phyloP scores from a whole-genome alignment of 106 monocot genomes.

The Hemerocallis citrina region DNA sequence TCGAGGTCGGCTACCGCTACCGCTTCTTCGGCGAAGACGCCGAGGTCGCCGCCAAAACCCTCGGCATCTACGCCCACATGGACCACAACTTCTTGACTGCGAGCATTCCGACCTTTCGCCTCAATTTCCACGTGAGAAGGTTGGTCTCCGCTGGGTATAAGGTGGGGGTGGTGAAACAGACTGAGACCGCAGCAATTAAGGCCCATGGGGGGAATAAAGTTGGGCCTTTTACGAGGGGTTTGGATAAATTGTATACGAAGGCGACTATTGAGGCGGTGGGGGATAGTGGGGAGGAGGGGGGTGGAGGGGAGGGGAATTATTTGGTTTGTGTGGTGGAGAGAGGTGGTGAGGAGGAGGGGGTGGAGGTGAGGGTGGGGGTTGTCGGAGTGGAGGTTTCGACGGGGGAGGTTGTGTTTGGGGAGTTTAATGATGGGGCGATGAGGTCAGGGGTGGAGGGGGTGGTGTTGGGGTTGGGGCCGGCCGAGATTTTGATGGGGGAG shows the following conservation, averaged over 20 bases:
- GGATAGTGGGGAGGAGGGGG: constrained; percentile 43
- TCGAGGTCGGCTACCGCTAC: constrained; percentile 93
- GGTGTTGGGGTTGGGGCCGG: constrained; percentile 63
- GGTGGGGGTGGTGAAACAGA: constrained; percentile 97
- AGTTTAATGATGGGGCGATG: constrained; percentile 73
- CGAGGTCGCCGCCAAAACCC: constrained; percentile 53
- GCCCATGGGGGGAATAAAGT: constrained; percentile 52
- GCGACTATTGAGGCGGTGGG: constrained; percentile 81
- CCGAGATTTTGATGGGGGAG: constrained; percentile 72
- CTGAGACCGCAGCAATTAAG: constrained; percentile 91
- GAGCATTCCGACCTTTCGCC: constrained; percentile 74
- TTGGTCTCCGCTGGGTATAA: constrained; percentile 75
- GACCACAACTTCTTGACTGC: constrained; percentile 89
- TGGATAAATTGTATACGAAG: constrained; percentile 73
- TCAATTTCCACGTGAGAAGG: constrained; percentile 66
- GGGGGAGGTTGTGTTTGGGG: constrained; percentile 77
- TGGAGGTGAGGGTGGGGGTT: constrained; percentile 68
- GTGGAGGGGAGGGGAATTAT: constrained; percentile 36
- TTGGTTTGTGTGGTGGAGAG: constrained; percentile 73
- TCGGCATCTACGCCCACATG: constrained; percentile 66
- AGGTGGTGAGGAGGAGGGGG: constrained; percentile 17
- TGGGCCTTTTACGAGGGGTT: constrained; percentile 62
- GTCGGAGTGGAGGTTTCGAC: constrained; percentile 83
- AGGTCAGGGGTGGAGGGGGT: constrained; percentile 79
- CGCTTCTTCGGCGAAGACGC: constrained; percentile 94